Base-by-base conservation (phyloP, 305 asterid species). In the Plantago rigida region DNA sequence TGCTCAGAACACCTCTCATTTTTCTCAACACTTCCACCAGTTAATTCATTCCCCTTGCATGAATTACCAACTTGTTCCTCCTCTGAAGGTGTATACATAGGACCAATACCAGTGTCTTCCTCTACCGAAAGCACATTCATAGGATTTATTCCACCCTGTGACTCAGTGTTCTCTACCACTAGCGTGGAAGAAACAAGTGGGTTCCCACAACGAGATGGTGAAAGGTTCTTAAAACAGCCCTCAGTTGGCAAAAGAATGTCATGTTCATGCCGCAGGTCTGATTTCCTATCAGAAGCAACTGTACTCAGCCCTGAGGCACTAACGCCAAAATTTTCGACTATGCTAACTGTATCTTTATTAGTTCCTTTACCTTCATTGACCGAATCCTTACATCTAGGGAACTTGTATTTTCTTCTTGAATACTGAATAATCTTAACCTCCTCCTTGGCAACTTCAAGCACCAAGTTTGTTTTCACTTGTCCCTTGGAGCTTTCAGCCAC, bases 351-450 rank as follows among this genome's bases (percentile, higher is more conserved):
- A 57, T 47, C 67, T 49, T n/a, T 58, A 34, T 59, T 26, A 19
- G 28, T 53, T 13, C 34, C 60, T 54, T 39, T 51, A 7, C 49
- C 73, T 70, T 73, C 77, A 52, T 68, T 59, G 45, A 44, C 55
- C 11, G 65, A 69, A 64, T 53, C 56, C 55, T 42, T 57, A 55
- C 17, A 57, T 10, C 63, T 31, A 26, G 46, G 56, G 44, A 73
- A 68, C 85, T 80, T 87, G 76, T 56, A 77, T 67, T 77, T 81
- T 77, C 79, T 86, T 65, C 96, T 80, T 44, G 88, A 76, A 78
- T 87, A 91, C 52, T 86, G 94, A 71, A 86, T 77, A 66, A 81
- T 65, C 68, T 78, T 70, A 49, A 60, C 63, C 3, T 71, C 81
- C 53, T 81, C 70, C 54, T 77, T 61, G 50, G 70, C 62, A 29